A percentile compares a stretch with the other conserved stretches of the same genome.
Conservation (phyloP, 306 rosid species). For the Cicer yamashitae region DNA sequence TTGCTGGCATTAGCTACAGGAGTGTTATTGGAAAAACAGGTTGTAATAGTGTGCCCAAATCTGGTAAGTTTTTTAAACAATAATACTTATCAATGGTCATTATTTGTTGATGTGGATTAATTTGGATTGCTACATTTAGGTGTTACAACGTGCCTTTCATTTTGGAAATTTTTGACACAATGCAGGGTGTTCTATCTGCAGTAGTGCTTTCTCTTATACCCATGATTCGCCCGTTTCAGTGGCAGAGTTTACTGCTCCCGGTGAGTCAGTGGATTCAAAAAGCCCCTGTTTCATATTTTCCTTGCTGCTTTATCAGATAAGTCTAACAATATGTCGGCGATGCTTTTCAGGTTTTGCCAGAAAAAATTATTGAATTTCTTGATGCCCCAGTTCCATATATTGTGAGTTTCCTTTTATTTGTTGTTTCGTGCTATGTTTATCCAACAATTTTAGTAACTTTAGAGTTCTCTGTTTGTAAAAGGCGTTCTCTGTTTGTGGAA, state of each 20-base stretch:
- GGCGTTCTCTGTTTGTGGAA: background rate
- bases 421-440: too few species aligned
- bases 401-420: conserved; percentile 61
- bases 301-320: background rate
- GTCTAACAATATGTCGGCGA: conserved; percentile 43
- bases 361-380: conserved; percentile 82
- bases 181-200: conserved; percentile 92
- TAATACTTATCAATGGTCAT: conserved; percentile 21
- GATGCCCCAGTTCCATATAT: conserved; percentile 98
- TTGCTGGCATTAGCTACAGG: conserved; percentile 75
- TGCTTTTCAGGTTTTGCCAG: conserved; percentile 80
- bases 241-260: conserved; percentile 97
- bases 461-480: background rate
- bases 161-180: conserved; percentile 52
- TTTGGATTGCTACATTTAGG: conserved; percentile 18
- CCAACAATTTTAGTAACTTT: too few species aligned
- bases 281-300: conserved; percentile 33
- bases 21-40: conserved; percentile 87
- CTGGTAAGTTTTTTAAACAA: conserved; percentile 58
- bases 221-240: conserved; percentile 92
- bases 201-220: conserved; percentile 77
- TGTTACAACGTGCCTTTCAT: conserved; percentile 12
- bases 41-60: conserved; percentile 76
- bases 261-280: conserved; percentile 59
- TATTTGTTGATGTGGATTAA: conserved; percentile 25